Evolutionary conservation across 768 basidiomycete species (phyloP).

Genomic region (Pleurotus citrinopileatus): DNA sequence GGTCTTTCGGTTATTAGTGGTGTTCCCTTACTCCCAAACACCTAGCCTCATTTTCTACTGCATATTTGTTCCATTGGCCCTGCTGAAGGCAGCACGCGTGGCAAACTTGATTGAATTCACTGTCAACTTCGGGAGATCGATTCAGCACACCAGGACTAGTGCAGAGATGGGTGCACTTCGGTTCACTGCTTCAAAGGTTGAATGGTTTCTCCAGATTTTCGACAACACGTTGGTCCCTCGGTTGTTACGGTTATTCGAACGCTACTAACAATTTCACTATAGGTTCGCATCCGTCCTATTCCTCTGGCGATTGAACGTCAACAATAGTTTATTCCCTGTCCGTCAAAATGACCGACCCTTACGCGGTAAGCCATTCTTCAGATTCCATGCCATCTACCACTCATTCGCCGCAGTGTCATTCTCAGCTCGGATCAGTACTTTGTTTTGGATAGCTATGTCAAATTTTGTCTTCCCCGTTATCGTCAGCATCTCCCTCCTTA

Average conservation of each 20-base stretch:
- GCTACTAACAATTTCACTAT: not conserved
- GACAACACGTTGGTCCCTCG: slow-evolving; percentile 14
- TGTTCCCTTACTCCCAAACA: slow-evolving; percentile 16
- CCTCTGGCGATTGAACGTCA: slow-evolving; percentile 14
- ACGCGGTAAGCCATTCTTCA: not conserved
- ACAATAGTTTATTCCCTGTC: no score
- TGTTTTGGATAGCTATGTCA: slow-evolving; percentile 26
- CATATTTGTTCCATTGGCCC: slow-evolving; percentile 16
- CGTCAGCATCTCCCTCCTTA: slow-evolving; percentile 20
- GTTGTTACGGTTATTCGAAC: not conserved
- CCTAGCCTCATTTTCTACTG: slow-evolving; percentile 7
- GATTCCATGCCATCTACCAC: not conserved
- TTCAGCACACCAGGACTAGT: not conserved
- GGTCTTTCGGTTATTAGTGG: slow-evolving; percentile 18
- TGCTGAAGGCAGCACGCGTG: slow-evolving; percentile 19
- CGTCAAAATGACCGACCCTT: no score
- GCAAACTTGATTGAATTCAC: slow-evolving; percentile 14
- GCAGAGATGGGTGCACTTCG: not conserved
- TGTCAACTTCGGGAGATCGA: slow-evolving; percentile 4
- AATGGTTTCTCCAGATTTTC: slow-evolving; percentile 19
- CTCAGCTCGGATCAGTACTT: slow-evolving; percentile 12
- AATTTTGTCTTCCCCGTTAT: slow-evolving; percentile 27
- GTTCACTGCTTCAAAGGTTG: slow-evolving; percentile 14
- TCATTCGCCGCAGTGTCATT: slow-evolving; percentile 11
- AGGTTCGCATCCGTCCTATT: slow-evolving; percentile 19